phyloP scores from a whole-genome alignment of 768 basidiomycete species.

The Auriculariales sp. region DNA sequence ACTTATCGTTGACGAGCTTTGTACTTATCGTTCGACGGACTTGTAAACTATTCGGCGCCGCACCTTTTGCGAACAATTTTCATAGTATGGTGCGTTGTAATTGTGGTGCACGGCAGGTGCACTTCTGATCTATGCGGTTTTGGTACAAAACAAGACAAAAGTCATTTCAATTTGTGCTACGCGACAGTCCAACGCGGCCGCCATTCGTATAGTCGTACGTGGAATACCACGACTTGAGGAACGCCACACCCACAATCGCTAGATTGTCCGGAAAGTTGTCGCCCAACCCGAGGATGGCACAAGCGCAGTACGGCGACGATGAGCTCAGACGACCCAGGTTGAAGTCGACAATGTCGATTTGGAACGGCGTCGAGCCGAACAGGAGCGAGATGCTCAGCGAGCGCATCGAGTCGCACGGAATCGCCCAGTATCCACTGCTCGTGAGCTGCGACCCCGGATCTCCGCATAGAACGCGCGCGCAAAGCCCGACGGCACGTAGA shows the following conservation, averaged over 20 bases:
- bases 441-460: conserved; percentile 34
- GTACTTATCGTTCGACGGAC: too few relatives aligned
- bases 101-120: too few relatives aligned
- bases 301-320: conserved; percentile 33
- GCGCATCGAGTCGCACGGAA: conserved; percentile 28
- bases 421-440: conserved; percentile 34
- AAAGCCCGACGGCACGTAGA: conserved; percentile 36
- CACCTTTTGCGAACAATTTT: too few relatives aligned
- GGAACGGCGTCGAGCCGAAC: conserved; percentile 27
- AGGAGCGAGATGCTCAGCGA: conserved; percentile 23
- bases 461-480: conserved; percentile 34
- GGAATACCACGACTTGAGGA: conserved; percentile 56
- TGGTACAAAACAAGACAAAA: too few relatives aligned
- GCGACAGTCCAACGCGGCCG: conserved; percentile 41
- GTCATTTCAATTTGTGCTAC: conserved; percentile 40
- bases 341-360: conserved; percentile 34
- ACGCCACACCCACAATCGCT: conserved; percentile 48
- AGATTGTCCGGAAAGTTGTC: conserved; percentile 34
- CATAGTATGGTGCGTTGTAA: too few relatives aligned
- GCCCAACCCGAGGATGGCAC: conserved; percentile 34
- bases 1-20: too few relatives aligned
- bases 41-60: too few relatives aligned
- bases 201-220: conserved; percentile 43
- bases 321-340: conserved; percentile 30
- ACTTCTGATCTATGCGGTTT: too few relatives aligned